Evolutionary conservation across 2,329 filamentous ascomycete species (phyloP).

Genomic region (Aureobasidium melanogenum): DNA sequence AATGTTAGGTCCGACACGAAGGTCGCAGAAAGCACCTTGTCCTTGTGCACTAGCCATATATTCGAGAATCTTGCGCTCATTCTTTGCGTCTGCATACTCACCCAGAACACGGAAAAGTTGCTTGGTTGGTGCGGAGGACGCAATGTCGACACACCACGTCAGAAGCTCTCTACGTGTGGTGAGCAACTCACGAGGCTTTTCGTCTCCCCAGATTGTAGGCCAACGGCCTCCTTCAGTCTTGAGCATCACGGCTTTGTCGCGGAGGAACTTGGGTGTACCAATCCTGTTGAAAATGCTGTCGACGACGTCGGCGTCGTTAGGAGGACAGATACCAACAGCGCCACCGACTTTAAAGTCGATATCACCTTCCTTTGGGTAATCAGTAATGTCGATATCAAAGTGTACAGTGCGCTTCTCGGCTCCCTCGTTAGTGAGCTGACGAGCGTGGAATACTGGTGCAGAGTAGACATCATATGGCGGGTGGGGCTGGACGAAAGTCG

Average conservation of each 20-base stretch:
- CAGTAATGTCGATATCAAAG: slow-evolving; percentile 92
- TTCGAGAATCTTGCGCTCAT: slow-evolving; percentile 80
- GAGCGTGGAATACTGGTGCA: slow-evolving; percentile 73
- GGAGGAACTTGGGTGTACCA: slow-evolving; percentile 68
- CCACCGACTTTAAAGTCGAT: slow-evolving; percentile 95
- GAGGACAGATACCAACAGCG: slow-evolving; percentile 85
- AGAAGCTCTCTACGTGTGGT: slow-evolving; percentile 88
- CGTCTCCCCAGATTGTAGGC: slow-evolving; percentile 97
- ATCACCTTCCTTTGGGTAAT: slow-evolving; percentile 76
- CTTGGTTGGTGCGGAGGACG: slow-evolving; percentile 88
- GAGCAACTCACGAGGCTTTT: slow-evolving; percentile 72
- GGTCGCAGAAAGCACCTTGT: slow-evolving; percentile 83
- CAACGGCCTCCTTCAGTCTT: slow-evolving; percentile 75
- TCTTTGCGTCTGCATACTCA: slow-evolving; percentile 68
- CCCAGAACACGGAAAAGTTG: slow-evolving; percentile 74
- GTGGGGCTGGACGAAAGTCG: slow-evolving; percentile 86
- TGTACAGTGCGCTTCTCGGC: slow-evolving; percentile 97
- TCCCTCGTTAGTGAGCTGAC: slow-evolving; percentile 77
- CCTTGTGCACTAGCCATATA: slow-evolving; percentile 86
- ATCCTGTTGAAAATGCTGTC: slow-evolving; percentile 78
- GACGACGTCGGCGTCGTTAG: slow-evolving; percentile 68
- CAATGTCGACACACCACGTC: slow-evolving; percentile 90
- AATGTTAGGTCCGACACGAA: slow-evolving; percentile 78
- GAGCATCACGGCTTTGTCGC: slow-evolving; percentile 73
- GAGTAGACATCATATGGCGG: slow-evolving; percentile 87